A percentile compares a stretch with the other conserved stretches of the same genome.
These are phyloP conservation scores for Globisporangium takayamanum DNA, from an alignment of 352 stramenopile genomes.

Conservation along the genomic window DNA sequence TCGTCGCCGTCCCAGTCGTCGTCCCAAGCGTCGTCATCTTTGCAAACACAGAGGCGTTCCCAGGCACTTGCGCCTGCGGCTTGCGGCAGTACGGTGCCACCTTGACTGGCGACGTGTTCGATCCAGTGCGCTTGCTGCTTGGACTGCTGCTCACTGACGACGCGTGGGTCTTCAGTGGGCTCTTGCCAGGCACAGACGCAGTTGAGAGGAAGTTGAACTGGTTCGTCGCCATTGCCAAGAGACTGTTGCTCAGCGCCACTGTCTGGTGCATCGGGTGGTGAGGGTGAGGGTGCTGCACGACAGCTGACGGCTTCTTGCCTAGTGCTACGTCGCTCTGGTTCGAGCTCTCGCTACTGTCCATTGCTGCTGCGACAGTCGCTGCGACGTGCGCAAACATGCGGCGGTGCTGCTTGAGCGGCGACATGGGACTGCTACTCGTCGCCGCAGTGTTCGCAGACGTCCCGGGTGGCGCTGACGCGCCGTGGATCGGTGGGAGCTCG, in stretches of 20 bases:
- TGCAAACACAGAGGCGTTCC: constrained; percentile 4
- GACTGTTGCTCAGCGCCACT: constrained; percentile 13
- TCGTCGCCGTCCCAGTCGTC: no score
- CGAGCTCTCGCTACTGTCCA: constrained; percentile 4
- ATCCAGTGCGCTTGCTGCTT: no score
- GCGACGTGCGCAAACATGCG: constrained; percentile 34
- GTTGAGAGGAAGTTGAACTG: constrained; percentile 35
- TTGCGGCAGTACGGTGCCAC: no score
- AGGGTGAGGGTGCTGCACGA: neutral
- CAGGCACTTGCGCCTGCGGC: constrained; percentile 1
- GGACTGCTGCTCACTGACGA: no score
- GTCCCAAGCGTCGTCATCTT: neutral
- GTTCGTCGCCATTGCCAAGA: constrained; percentile 34
- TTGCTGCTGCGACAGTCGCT: constrained; percentile 17
- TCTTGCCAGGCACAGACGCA: constrained; percentile 5
- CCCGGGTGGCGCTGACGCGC: constrained; percentile 2
- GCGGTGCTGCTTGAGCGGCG: constrained; percentile 43
- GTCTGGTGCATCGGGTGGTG: neutral
- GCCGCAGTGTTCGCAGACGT: neutral
- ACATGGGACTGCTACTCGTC: constrained; percentile 8
- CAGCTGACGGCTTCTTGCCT: neutral
- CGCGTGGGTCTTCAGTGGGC: neutral
- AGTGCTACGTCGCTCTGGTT: neutral
- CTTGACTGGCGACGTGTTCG: no score
- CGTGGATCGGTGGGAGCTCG: constrained; percentile 44